Conservation (phyloP, 2,329 filamentous ascomycete genomes). For the Ustulina deusta region DNA sequence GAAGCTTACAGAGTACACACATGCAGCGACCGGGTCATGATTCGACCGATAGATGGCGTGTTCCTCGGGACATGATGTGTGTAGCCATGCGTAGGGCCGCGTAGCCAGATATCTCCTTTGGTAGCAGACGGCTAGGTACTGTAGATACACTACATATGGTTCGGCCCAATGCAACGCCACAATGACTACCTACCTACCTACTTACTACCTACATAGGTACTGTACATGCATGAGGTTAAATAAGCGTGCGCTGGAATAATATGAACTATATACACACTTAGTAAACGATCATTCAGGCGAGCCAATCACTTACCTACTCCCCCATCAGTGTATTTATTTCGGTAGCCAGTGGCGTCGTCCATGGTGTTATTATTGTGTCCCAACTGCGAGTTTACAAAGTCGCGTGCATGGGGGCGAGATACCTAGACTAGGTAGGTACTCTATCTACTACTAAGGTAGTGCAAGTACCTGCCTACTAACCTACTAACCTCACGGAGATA, state of each 20-base stretch:
- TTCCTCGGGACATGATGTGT: background rate
- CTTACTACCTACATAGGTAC: background rate
- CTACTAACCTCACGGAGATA: background rate
- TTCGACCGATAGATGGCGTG: slow-evolving; percentile 12
- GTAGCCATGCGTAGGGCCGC: slow-evolving; percentile 14
- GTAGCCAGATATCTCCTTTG: slow-evolving; percentile 23
- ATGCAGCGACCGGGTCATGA: background rate
- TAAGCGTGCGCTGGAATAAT: background rate
- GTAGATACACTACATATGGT: background rate
- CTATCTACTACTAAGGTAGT: no score
- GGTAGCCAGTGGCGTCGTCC: no score
- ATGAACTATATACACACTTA: background rate
- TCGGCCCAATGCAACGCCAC: background rate
- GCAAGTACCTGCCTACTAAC: no score
- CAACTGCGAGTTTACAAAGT: background rate
- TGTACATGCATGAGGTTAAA: background rate
- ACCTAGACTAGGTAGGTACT: background rate
- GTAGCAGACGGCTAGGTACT: background rate
- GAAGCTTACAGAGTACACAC: slow-evolving; percentile 13
- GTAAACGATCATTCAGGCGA: background rate
- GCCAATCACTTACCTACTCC: background rate
- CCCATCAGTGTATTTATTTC: background rate
- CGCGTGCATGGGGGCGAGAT: background rate
- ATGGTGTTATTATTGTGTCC: background rate
- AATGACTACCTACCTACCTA: background rate